Evolutionary conservation across 805 yeast species (phyloP).

Genomic region (Phaffomyces thermotolerans): DNA sequence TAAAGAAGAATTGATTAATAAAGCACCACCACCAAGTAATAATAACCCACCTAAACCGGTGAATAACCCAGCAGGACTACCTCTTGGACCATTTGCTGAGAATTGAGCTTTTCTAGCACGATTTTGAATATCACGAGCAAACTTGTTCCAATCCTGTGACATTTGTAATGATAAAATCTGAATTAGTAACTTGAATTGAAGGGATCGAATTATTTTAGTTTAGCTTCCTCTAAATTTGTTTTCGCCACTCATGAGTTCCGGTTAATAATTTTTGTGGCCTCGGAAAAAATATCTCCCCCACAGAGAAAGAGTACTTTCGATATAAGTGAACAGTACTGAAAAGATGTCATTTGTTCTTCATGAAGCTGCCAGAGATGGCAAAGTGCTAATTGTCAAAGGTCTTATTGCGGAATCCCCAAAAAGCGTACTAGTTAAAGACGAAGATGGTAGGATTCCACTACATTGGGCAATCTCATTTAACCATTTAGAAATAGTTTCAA

Average conservation of each 20-base stretch:
- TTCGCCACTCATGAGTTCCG: neutral
- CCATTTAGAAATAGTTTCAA: conserved; percentile 42
- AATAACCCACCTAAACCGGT: conserved; percentile 60
- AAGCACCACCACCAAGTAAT: conserved; percentile 49
- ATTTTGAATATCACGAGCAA: conserved; percentile 43
- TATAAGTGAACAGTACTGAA: neutral
- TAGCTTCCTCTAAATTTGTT: neutral
- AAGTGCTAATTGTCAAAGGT: conserved; percentile 42
- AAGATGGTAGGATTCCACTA: conserved; percentile 71
- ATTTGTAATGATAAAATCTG: neutral
- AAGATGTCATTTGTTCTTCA: conserved; percentile 31
- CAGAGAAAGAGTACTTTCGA: too few species aligned
- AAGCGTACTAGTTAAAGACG: conserved; percentile 44
- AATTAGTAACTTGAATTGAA: neutral
- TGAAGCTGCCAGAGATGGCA: conserved; percentile 61
- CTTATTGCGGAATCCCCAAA: conserved; percentile 40
- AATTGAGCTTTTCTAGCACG: conserved; percentile 36
- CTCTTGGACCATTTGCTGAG: conserved; percentile 33
- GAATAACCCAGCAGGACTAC: conserved; percentile 38
- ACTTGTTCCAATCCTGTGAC: conserved; percentile 41
- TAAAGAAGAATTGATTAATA: conserved; percentile 47
- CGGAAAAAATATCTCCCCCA: too few species aligned
- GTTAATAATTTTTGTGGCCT: neutral
- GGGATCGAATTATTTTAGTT: neutral
- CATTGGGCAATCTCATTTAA: conserved; percentile 84